Conservation (phyloP, 2,329 filamentous ascomycete genomes). For the Parasarocladium wereldwijsianum region DNA sequence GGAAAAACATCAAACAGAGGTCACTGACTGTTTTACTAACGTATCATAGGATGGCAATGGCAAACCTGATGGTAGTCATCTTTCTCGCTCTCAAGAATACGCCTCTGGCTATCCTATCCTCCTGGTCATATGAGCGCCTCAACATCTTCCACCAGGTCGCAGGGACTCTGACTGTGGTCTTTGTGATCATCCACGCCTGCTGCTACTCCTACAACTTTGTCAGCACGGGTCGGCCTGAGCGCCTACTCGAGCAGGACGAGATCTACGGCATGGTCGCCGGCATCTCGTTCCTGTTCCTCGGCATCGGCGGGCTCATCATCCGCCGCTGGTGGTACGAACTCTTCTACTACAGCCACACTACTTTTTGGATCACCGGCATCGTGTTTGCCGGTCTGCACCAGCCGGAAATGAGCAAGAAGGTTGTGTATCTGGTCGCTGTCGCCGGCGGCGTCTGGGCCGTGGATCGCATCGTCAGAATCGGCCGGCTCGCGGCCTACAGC, state of each 20-base stretch:
- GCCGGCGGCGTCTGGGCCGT: slow-evolving; percentile 31
- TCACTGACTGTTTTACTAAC: not conserved
- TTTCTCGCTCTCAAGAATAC: slow-evolving; percentile 45
- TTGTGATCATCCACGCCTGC: slow-evolving; percentile 29
- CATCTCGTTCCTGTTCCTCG: slow-evolving; percentile 27
- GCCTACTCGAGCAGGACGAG: slow-evolving; percentile 21
- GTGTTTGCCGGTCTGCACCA: slow-evolving; percentile 36
- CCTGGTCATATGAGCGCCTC: slow-evolving; percentile 42
- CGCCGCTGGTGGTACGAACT: slow-evolving; percentile 37
- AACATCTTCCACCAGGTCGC: slow-evolving; percentile 41
- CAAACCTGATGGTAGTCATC: slow-evolving; percentile 35
- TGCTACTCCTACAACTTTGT: slow-evolving; percentile 28
- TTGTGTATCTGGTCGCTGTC: slow-evolving; percentile 25
- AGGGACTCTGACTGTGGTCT: slow-evolving; percentile 32
- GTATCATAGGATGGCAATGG: slow-evolving; percentile 20
- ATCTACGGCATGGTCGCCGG: slow-evolving; percentile 34
- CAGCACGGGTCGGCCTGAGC: slow-evolving; percentile 10
- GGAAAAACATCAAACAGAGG: slow-evolving; percentile 6
- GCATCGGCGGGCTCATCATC: slow-evolving; percentile 25
- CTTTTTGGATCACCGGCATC: slow-evolving; percentile 31
- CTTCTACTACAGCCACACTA: slow-evolving; percentile 38
- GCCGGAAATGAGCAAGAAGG: slow-evolving; percentile 25
- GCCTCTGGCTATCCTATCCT: slow-evolving; percentile 35
- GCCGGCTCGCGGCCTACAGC: slow-evolving; percentile 27
- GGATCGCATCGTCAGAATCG: slow-evolving; percentile 33